Evolutionary conservation across 371 early-diverging fungal species (phyloP).

Genomic region (Amoeboaphelidium occidentale): DNA sequence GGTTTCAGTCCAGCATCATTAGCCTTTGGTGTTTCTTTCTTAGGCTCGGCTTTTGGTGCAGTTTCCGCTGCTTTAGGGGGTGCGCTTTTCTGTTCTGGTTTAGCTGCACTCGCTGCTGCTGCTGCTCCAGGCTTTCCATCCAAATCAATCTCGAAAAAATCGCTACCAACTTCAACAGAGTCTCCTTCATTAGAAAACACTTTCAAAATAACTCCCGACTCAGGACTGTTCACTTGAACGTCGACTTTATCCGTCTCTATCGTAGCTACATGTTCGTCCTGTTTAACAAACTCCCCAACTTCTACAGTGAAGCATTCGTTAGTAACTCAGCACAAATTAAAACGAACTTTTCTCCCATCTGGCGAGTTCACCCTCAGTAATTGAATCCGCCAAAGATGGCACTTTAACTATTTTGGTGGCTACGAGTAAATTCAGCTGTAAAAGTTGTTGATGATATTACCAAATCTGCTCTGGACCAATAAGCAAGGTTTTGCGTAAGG

Average conservation of each 20-base stretch:
- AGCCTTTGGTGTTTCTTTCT: conserved; percentile 16
- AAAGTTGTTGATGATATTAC: too few relatives aligned
- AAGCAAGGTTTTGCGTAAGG: too few relatives aligned
- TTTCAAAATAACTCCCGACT: conserved; percentile 59
- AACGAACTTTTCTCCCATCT: conserved; percentile 78
- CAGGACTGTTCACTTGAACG: conserved; percentile 82
- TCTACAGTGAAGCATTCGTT: conserved; percentile 18
- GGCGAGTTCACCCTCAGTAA: conserved; percentile 85
- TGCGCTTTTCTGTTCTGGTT: conserved; percentile 4
- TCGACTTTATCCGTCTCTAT: conserved; percentile 97
- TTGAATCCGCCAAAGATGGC: conserved; percentile 90
- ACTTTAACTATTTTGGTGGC: conserved; percentile 50
- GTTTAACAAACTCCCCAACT: conserved; percentile 76
- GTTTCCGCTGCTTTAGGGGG: conserved; percentile 8
- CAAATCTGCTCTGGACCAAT: too few relatives aligned
- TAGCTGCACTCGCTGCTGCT: conserved; percentile 17
- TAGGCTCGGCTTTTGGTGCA: conserved; percentile 14
- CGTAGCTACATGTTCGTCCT: conserved; percentile 83
- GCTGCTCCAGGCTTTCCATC: conserved; percentile 39
- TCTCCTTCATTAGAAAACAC: conserved; percentile 69
- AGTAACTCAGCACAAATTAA: not conserved
- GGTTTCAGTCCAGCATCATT: conserved; percentile 5
- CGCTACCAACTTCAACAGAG: conserved; percentile 69
- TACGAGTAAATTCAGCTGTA: too few relatives aligned
- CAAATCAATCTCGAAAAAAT: conserved; percentile 66